Evolutionary conservation across 441 rosid genomes (phyloP).

Genomic region (Theobroma grandiflorum): DNA sequence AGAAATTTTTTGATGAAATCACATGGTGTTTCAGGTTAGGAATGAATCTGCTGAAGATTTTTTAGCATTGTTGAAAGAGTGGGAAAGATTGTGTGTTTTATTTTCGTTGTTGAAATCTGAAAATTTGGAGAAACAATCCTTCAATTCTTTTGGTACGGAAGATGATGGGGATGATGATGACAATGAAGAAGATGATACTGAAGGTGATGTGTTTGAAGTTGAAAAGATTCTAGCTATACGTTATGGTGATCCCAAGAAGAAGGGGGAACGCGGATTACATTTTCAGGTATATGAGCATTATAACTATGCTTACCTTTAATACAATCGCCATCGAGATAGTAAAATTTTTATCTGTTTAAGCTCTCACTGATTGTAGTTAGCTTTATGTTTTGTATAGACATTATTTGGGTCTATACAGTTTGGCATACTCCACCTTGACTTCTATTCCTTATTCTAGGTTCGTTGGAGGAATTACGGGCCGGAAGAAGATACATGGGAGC

Average conservation of each 20-base stretch:
- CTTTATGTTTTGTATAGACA: background rate
- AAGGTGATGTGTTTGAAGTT: conserved; percentile 61
- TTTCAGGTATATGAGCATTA: conserved; percentile 54
- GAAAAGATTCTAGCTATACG: conserved; percentile 53
- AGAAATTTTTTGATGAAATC: background rate
- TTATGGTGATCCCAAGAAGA: conserved; percentile 60
- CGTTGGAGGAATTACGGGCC: conserved; percentile 69
- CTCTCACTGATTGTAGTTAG: background rate
- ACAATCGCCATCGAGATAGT: too few species aligned
- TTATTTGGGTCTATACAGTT: background rate
- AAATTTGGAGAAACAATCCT: conserved; percentile 31
- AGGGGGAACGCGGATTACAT: conserved; percentile 44
- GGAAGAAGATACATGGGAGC: conserved; percentile 79
- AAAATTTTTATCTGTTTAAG: background rate
- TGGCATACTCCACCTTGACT: background rate
- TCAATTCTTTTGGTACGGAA: conserved; percentile 24
- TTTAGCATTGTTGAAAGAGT: conserved; percentile 57
- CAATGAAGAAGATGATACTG: conserved; percentile 33
- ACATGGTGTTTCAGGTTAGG: conserved; percentile 55
- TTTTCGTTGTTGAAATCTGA: conserved; percentile 44
- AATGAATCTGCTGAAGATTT: conserved; percentile 72
- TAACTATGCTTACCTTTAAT: background rate
- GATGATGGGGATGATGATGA: conserved; percentile 29
- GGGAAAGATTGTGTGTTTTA: conserved; percentile 61
- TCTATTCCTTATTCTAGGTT: conserved; percentile 47